Evolutionary conservation across 306 rosid genomes (phyloP), one percentile per base, ranked within the genome.

Genomic region (Ormosia emarginata): DNA sequence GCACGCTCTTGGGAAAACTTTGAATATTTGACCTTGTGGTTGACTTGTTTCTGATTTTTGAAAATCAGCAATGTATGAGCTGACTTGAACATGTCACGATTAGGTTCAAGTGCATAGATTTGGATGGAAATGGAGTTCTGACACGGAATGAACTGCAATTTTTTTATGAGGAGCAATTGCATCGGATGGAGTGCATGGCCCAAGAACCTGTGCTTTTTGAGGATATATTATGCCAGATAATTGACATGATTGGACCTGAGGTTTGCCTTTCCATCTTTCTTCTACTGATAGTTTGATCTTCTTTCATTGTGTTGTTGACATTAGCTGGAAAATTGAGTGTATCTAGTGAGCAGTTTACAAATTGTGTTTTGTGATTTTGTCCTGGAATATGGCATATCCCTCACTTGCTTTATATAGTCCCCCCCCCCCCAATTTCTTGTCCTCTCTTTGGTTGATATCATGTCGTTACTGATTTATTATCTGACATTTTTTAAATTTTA

Each of bases 181-280:
- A 96, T 81, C 90, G 99, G 85, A 96, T 96, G 99, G 99, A 96
- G 79, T 96, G 99, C 94, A 96, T 96, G 99, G 98, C 99, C 85
- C 99, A 96, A 81, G 99, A 96, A 84, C 98, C 98, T 67, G 99
- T 96, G 74, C 97, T 94, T 71, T 96, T 96, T 81, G 99, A 96
- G 91, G 99, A 96, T 90, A 94, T 96, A 79, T 85, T 96, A 74
- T 96, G 99, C 83, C 99, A 96, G 90, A 87, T 94, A 75, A 93
- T 96, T 79, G 99, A 96, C 89, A 96, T 96, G 99, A 89, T 96
- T 84, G 83, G 81, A 84, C 90, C 99, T 30, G 93, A 96, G 99
- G 99, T 96, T 90, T 71, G 82, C 65, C 78, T 83, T 88, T 66
- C 66, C 78, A 63, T 43, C n/a, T 76, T 79, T 71, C 10, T 29